A percentile compares a stretch with the other conserved stretches of the same genome.
phyloP scores from a whole-genome alignment of 1,139 yeast genomes.

The Suhomyces anneliseae region DNA sequence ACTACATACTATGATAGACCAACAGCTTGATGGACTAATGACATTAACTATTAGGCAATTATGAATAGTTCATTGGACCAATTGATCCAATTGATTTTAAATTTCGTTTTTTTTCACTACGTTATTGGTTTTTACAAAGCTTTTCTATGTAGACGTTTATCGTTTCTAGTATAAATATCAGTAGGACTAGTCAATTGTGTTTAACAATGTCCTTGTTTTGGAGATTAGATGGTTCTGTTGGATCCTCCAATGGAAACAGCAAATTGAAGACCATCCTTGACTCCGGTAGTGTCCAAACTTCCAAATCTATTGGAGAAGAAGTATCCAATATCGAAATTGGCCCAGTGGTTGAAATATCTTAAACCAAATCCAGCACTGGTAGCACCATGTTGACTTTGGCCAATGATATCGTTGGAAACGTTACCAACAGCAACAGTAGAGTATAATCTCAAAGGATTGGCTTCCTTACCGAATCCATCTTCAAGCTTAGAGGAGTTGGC shows the following conservation, averaged over 20 bases:
- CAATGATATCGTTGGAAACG: constrained; percentile 31
- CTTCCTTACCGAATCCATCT: constrained; percentile 21
- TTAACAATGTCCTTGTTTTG: too few relatives aligned
- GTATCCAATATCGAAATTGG: constrained; percentile 50
- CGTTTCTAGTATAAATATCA: too few relatives aligned
- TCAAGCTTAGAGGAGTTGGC: constrained; percentile 15
- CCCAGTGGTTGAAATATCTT: constrained; percentile 44
- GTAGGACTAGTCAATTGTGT: too few relatives aligned
- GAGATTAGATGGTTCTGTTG: constrained; percentile 15
- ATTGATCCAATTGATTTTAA: too few relatives aligned
- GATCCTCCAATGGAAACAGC: constrained; percentile 48
- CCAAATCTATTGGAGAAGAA: constrained; percentile 34
- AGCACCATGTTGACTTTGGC: constrained; percentile 26
- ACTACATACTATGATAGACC: too few relatives aligned
- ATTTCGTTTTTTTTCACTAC: too few relatives aligned
- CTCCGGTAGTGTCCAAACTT: constrained; percentile 25
- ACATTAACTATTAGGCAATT: too few relatives aligned
- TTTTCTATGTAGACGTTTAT: too few relatives aligned
- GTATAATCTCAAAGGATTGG: constrained; percentile 47
- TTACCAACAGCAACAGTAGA: constrained; percentile 35
- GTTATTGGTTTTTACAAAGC: too few relatives aligned
- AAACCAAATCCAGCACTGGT: constrained; percentile 45
- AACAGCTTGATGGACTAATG: too few relatives aligned
- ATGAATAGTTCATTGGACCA: too few relatives aligned
- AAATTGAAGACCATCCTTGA: constrained; percentile 50